Percentiles rank a stretch among this genome's conserved stretches.
phyloP scores from a whole-genome alignment of 1,139 yeast species.

The Geotrichum reessii region DNA sequence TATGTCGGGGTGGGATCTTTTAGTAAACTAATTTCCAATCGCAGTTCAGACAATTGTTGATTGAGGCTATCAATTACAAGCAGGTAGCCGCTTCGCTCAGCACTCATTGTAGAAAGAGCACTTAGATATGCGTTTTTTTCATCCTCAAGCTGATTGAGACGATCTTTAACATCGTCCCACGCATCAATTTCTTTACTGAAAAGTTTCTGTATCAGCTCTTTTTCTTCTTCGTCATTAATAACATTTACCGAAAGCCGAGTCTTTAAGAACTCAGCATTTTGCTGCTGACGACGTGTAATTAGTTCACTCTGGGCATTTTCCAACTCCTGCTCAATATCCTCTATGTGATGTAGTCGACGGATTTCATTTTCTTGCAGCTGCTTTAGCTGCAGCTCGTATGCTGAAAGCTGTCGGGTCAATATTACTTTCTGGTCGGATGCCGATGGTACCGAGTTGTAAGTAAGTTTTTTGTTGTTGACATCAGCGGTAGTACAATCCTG shows the following conservation, averaged over 20 bases:
- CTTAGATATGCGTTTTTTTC: slow-evolving; percentile 1
- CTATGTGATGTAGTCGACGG: slow-evolving; percentile 8
- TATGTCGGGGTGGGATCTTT: not conserved
- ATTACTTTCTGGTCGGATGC: not conserved
- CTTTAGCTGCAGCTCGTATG: slow-evolving; percentile 9
- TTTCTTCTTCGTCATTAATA: not conserved
- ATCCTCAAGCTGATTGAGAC: slow-evolving; percentile 7
- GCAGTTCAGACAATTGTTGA: slow-evolving; percentile 1
- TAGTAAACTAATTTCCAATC: not conserved
- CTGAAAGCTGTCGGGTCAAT: slow-evolving; percentile 2
- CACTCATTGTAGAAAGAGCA: not conserved
- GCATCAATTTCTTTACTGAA: not conserved
- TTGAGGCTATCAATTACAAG: slow-evolving; percentile 4
- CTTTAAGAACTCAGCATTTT: slow-evolving; percentile 6
- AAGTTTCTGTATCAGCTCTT: not conserved
- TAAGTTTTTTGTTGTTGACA: not conserved
- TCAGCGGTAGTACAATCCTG: not conserved
- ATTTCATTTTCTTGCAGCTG: slow-evolving; percentile 9
- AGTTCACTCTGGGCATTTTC: slow-evolving; percentile 10
- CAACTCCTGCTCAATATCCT: slow-evolving; percentile 14
- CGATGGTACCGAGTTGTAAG: not conserved
- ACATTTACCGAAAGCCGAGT: not conserved
- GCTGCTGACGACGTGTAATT: slow-evolving; percentile 5
- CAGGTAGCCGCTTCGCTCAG: slow-evolving; percentile 4
- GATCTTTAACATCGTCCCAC: slow-evolving; percentile 1